These are phyloP conservation scores for Pyrus hybrid DNA, from an alignment of 331 rosid genomes.

Conservation along the genomic window DNA sequence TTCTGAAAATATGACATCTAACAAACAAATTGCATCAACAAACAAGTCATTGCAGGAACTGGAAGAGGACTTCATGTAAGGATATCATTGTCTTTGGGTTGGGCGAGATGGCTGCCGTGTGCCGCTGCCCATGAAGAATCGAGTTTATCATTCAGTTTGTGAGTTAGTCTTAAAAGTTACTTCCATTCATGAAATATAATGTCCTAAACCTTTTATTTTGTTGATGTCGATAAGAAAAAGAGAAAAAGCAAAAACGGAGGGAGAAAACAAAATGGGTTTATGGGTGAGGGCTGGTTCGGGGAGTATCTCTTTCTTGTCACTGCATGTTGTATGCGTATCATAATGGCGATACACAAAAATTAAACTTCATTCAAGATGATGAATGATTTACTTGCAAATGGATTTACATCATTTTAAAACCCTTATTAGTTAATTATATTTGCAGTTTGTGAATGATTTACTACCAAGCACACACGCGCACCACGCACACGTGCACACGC, in stretches of 20 bases:
- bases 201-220: slow-evolving; percentile 4
- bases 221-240: slow-evolving; percentile 15
- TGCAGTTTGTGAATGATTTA: background rate
- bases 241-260: background rate
- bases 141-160: slow-evolving; percentile 7
- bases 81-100: background rate
- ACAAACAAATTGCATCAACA: slow-evolving; percentile 69
- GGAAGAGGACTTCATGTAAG: slow-evolving; percentile 94
- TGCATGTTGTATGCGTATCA: too few species aligned
- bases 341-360: slow-evolving; percentile 1
- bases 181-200: too few species aligned
- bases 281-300: background rate
- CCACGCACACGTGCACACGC: too few species aligned
- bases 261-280: background rate
- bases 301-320: slow-evolving; percentile 1
- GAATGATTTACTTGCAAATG: background rate
- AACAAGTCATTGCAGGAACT: slow-evolving; percentile 92
- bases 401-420: background rate
- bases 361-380: background rate
- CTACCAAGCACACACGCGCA: too few species aligned
- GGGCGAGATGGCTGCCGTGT: slow-evolving; percentile 2
- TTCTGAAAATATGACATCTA: slow-evolving; percentile 87
- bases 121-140: background rate
- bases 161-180: too few species aligned
- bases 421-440: background rate